A percentile compares a stretch with the other conserved stretches of the same genome.
Evolutionary conservation across 441 rosid genomes (phyloP).

Genomic region (Isatis lusitanica): DNA sequence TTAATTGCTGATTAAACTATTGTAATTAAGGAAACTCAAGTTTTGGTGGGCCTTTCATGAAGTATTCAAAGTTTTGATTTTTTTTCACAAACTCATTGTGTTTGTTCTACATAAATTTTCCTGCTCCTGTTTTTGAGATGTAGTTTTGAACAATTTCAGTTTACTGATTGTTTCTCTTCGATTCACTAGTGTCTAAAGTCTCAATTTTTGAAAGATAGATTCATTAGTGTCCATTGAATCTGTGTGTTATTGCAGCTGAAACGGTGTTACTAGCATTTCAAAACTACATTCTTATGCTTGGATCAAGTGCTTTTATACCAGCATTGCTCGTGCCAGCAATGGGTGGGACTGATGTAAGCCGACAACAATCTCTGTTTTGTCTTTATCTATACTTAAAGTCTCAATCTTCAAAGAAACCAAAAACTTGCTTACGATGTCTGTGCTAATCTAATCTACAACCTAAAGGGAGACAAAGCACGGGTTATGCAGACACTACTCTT

Average conservation of each 20-base stretch:
- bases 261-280: constrained; percentile 66
- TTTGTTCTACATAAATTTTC: not conserved
- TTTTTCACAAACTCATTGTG: not conserved
- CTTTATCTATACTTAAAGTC: not conserved
- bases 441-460: not conserved
- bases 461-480: constrained; percentile 59
- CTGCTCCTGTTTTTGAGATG: not conserved
- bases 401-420: not conserved
- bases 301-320: constrained; percentile 73
- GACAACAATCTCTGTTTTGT: not conserved
- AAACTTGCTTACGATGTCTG: not conserved
- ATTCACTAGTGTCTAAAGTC: too few relatives aligned
- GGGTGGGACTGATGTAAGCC: constrained; percentile 70
- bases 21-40: not conserved
- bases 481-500: constrained; percentile 73
- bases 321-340: constrained; percentile 62
- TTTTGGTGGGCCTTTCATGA: constrained; percentile 26
- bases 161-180: not conserved
- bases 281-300: constrained; percentile 72
- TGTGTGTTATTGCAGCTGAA: constrained; percentile 59
- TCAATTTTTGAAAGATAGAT: not conserved
- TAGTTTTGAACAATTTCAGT: not conserved
- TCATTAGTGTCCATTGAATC: too few relatives aligned
- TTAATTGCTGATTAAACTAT: not conserved
- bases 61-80: not conserved